These are phyloP conservation scores for Candida corydali DNA, from an alignment of 805 yeast species.

Conservation along the genomic window DNA sequence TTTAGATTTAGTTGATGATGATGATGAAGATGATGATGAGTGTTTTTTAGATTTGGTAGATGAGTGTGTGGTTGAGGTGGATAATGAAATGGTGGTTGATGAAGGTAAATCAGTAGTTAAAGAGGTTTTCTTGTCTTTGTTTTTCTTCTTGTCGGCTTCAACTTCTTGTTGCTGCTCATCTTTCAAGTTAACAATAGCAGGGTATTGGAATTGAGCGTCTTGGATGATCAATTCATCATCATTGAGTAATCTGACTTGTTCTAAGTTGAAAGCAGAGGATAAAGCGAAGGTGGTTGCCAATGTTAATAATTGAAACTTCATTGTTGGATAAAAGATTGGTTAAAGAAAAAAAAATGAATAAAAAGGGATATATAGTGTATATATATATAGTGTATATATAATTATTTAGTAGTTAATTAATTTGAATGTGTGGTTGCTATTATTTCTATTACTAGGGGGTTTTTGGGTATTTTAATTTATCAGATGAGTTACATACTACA, in stretches of 20 bases:
- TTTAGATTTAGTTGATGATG: slow-evolving; percentile 7
- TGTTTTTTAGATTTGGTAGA: background rate
- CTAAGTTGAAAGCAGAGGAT: slow-evolving; percentile 8
- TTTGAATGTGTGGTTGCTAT: no score
- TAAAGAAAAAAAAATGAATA: no score
- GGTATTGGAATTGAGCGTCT: slow-evolving; percentile 8
- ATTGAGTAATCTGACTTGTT: slow-evolving; percentile 8
- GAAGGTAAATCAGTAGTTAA: slow-evolving; percentile 1
- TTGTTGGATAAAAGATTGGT: background rate
- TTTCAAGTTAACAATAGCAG: slow-evolving; percentile 7
- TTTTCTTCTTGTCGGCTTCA: slow-evolving; percentile 1
- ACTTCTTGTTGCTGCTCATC: slow-evolving; percentile 4
- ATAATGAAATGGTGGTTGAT: slow-evolving; percentile 1
- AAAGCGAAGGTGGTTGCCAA: slow-evolving; percentile 8
- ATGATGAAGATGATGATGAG: slow-evolving; percentile 3
- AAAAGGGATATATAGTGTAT: no score
- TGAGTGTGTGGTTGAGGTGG: slow-evolving; percentile 1
- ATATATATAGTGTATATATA: no score
- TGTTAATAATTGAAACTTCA: slow-evolving; percentile 9
- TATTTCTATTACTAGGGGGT: no score
- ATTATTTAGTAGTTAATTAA: no score
- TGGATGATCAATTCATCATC: slow-evolving; percentile 9
- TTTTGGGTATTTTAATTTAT: no score
- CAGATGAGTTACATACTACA: no score
- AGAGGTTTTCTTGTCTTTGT: slow-evolving; percentile 2